These are phyloP conservation scores for Nemania bipapillata DNA, from an alignment of 2,329 filamentous ascomycete genomes.

Conservation along the genomic window DNA sequence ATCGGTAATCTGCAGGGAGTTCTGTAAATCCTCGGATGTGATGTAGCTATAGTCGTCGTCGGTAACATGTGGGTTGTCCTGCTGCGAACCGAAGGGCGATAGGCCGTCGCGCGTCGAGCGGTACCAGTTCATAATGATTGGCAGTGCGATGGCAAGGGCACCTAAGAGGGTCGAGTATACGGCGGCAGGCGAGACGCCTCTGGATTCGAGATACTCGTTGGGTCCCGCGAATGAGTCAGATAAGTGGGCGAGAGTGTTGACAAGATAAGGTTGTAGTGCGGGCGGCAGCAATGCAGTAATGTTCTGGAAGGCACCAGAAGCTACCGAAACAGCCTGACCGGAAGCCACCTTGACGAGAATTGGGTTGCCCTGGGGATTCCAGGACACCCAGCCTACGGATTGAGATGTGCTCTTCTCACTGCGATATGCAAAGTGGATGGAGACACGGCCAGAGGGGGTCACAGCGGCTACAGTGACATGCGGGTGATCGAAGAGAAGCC, in stretches of 20 bases:
- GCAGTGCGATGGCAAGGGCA: slow-evolving; percentile 61
- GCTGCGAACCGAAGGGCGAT: slow-evolving; percentile 64
- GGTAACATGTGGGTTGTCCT: slow-evolving; percentile 70
- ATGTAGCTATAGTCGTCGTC: slow-evolving; percentile 85
- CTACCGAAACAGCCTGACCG: slow-evolving; percentile 67
- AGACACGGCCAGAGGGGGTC: slow-evolving; percentile 35
- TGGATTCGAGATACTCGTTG: slow-evolving; percentile 64
- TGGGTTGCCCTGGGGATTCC: slow-evolving; percentile 52
- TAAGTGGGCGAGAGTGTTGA: slow-evolving; percentile 63
- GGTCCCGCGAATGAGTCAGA: slow-evolving; percentile 61
- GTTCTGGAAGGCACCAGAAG: slow-evolving; percentile 71
- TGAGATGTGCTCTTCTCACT: slow-evolving; percentile 36
- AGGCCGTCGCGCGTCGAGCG: slow-evolving; percentile 61
- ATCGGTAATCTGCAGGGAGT: slow-evolving; percentile 52
- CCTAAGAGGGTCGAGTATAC: slow-evolving; percentile 63
- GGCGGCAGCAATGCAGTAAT: slow-evolving; percentile 62
- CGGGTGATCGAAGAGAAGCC: slow-evolving; percentile 34
- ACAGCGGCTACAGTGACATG: slow-evolving; percentile 31
- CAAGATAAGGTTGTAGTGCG: slow-evolving; percentile 64
- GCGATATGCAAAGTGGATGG: slow-evolving; percentile 40
- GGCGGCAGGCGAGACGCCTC: slow-evolving; percentile 61
- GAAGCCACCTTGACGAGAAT: slow-evolving; percentile 70
- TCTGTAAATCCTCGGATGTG: slow-evolving; percentile 76
- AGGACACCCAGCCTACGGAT: slow-evolving; percentile 52
- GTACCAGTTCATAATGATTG: slow-evolving; percentile 66